phyloP scores from a whole-genome alignment of 805 yeast species.

The Jamesozyma piceae region DNA sequence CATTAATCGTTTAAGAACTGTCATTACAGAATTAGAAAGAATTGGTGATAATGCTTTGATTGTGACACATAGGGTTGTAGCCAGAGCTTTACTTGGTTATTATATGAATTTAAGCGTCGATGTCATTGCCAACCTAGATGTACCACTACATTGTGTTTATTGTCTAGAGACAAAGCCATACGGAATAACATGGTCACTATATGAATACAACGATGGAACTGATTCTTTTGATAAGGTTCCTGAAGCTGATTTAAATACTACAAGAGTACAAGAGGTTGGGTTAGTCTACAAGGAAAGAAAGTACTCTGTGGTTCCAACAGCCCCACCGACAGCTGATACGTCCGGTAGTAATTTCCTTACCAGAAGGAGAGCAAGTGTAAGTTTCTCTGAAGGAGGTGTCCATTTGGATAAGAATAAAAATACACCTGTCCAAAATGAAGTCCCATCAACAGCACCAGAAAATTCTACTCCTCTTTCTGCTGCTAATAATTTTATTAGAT shows the following conservation, averaged over 20 bases:
- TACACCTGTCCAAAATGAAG: no score
- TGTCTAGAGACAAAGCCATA: slow-evolving; percentile 88
- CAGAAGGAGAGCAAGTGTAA: slow-evolving; percentile 10
- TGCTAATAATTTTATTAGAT: neutral
- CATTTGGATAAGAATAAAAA: neutral
- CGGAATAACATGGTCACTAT: slow-evolving; percentile 88
- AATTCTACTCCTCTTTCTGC: neutral
- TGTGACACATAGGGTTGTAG: slow-evolving; percentile 84
- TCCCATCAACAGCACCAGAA: slow-evolving; percentile 2
- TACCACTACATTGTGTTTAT: slow-evolving; percentile 86
- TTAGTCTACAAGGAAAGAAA: slow-evolving; percentile 61
- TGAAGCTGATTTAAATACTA: slow-evolving; percentile 34
- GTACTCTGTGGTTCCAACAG: slow-evolving; percentile 69
- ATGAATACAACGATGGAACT: slow-evolving; percentile 68
- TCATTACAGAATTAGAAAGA: slow-evolving; percentile 87
- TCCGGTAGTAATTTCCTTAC: slow-evolving; percentile 12
- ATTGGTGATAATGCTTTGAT: slow-evolving; percentile 79
- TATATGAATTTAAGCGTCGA: slow-evolving; percentile 75
- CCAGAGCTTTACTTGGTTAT: slow-evolving; percentile 78
- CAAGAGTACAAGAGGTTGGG: slow-evolving; percentile 58
- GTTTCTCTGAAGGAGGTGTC: slow-evolving; percentile 1
- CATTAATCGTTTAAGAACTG: slow-evolving; percentile 77
- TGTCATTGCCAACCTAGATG: slow-evolving; percentile 80
- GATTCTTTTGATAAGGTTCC: slow-evolving; percentile 71
- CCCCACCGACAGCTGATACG: slow-evolving; percentile 37